Evolutionary conservation across 331 rosid species (phyloP).

Genomic region (Acacia concinna): DNA sequence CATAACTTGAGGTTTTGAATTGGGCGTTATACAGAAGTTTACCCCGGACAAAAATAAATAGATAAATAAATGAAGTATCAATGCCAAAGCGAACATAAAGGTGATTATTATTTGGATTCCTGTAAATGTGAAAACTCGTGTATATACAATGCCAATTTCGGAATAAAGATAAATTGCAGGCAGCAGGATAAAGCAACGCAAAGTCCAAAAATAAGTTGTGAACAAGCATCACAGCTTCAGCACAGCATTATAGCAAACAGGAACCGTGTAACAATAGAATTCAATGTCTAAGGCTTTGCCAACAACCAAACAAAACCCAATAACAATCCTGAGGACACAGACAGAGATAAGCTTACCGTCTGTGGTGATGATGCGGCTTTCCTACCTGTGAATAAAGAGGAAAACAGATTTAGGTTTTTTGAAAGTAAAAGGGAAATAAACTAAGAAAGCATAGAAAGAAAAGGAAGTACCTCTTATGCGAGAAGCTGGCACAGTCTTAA

Average conservation of each 20-base stretch:
- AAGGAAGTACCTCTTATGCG: background rate
- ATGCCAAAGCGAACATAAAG: background rate
- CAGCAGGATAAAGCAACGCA: background rate
- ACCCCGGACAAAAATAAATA: background rate
- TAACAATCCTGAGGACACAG: background rate
- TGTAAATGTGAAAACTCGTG: background rate
- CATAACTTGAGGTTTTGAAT: background rate
- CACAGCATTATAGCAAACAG: background rate
- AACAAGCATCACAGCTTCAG: background rate
- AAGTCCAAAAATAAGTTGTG: background rate
- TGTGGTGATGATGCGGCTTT: background rate
- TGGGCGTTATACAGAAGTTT: background rate
- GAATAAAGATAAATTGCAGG: background rate
- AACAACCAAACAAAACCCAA: background rate
- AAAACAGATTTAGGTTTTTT: conserved; percentile 1
- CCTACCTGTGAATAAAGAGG: conserved; percentile 5
- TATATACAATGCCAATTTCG: background rate
- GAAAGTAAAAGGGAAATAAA: background rate
- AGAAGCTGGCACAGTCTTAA: conserved; percentile 19
- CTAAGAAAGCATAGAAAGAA: background rate
- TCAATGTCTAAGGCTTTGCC: background rate
- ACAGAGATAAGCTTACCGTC: conserved; percentile 11
- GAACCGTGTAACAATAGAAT: background rate
- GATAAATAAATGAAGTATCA: background rate
- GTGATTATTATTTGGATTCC: background rate